Percentiles rank a stretch among this genome's conserved stretches.
phyloP scores from a whole-genome alignment of 2,329 filamentous ascomycete genomes.

The Penicillium hesseltinei region DNA sequence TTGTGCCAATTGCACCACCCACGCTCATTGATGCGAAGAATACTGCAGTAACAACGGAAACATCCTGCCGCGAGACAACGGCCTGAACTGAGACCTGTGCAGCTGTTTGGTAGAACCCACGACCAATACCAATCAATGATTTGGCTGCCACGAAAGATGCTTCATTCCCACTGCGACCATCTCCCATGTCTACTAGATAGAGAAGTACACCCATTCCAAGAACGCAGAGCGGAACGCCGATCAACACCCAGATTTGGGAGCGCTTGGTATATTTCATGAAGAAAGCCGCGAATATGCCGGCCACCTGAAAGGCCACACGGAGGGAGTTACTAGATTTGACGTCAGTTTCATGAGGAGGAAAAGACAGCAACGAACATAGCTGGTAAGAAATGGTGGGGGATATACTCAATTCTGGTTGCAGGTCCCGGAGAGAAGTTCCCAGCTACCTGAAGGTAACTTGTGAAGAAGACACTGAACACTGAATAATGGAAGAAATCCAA shows the following conservation, averaged over 20 bases:
- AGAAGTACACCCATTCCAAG: slow-evolving; percentile 36
- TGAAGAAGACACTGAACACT: slow-evolving; percentile 43
- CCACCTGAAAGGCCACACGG: slow-evolving; percentile 39
- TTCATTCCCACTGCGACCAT: slow-evolving; percentile 30
- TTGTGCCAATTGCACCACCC: slow-evolving; percentile 36
- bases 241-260: slow-evolving; percentile 34
- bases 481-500: slow-evolving; percentile 40
- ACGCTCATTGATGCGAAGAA: slow-evolving; percentile 38
- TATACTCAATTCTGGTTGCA: slow-evolving; percentile 31
- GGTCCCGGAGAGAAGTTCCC: slow-evolving; percentile 37
- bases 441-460: slow-evolving; percentile 43
- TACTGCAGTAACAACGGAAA: slow-evolving; percentile 39
- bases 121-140: slow-evolving; percentile 34
- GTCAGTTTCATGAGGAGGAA: neutral
- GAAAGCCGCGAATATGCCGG: slow-evolving; percentile 35
- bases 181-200: slow-evolving; percentile 25
- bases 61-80: slow-evolving; percentile 34
- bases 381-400: neutral
- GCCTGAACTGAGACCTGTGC: slow-evolving; percentile 40
- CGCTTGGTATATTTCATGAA: slow-evolving; percentile 40
- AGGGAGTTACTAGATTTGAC: slow-evolving; percentile 28
- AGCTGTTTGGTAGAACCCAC: slow-evolving; percentile 37
- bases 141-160: slow-evolving; percentile 39
- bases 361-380: neutral
- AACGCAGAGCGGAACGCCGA: slow-evolving; percentile 35